These are phyloP conservation scores for Heliophila coronopifolia DNA, from an alignment of 441 rosid species.

Conservation along the genomic window DNA sequence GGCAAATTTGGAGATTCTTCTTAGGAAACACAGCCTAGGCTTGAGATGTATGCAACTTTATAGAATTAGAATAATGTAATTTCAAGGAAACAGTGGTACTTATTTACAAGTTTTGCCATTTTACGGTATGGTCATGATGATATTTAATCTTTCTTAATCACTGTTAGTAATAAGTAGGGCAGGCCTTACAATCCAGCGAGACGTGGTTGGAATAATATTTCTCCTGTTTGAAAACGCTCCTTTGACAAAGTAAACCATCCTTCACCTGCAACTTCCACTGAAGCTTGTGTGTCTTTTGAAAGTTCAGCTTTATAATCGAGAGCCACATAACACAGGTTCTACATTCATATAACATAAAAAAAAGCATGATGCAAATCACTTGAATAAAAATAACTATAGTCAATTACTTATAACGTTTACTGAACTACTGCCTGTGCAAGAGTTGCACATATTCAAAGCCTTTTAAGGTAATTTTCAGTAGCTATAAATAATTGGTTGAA, in stretches of 20 bases:
- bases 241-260: slow-evolving; percentile 68
- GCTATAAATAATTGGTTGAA: not conserved
- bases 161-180: not conserved
- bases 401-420: not conserved
- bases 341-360: slow-evolving; percentile 24
- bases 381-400: not conserved
- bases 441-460: not conserved
- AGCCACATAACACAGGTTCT: slow-evolving; percentile 90
- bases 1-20: not conserved
- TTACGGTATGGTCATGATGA: not conserved
- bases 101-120: not conserved
- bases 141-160: not conserved
- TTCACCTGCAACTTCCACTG: slow-evolving; percentile 61
- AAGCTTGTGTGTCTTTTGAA: slow-evolving; percentile 53
- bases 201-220: slow-evolving; percentile 77
- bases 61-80: not conserved
- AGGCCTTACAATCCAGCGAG: slow-evolving; percentile 74
- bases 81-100: not conserved
- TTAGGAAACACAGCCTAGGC: not conserved
- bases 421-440: not conserved
- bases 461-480: not conserved
- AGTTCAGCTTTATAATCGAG: slow-evolving; percentile 66
- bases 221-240: slow-evolving; percentile 90
- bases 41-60: slow-evolving; percentile 2
- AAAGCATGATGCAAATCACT: slow-evolving; percentile 10